phyloP scores from a whole-genome alignment of 768 basidiomycete genomes.

The Fibroporia radiculosa region DNA sequence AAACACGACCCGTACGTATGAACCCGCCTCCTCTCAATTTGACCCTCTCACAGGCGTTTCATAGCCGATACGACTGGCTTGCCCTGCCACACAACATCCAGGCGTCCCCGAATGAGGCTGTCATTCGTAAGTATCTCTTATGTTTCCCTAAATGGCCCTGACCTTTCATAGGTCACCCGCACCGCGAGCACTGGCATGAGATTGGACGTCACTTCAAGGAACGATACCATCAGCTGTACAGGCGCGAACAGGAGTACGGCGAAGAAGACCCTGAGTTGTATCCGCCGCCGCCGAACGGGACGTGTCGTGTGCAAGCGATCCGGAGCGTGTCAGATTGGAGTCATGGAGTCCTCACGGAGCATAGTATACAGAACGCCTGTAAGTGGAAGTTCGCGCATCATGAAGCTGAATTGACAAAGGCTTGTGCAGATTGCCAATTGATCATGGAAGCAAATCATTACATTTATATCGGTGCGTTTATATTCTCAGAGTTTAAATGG shows the following conservation, averaged over 20 bases:
- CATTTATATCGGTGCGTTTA: constrained; percentile 81
- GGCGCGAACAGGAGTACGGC: constrained; percentile 14
- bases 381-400: constrained; percentile 23
- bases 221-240: constrained; percentile 42
- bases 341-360: constrained; percentile 84
- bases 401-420: not conserved
- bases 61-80: constrained; percentile 56
- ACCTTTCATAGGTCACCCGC: constrained; percentile 47
- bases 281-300: constrained; percentile 35
- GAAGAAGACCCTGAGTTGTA: constrained; percentile 37
- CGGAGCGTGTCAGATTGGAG: constrained; percentile 92
- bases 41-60: not conserved
- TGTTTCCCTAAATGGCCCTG: not conserved
- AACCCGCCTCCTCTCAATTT: not conserved
- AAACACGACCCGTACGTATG: constrained; percentile 17
- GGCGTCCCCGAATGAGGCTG: constrained; percentile 56
- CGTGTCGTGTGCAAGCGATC: constrained; percentile 70
- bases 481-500: not conserved
- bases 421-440: constrained; percentile 55
- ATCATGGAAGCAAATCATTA: constrained; percentile 82
- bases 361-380: constrained; percentile 93
- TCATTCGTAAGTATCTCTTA: constrained; percentile 37
- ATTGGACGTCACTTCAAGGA: constrained; percentile 57
- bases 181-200: constrained; percentile 50
- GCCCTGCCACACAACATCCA: constrained; percentile 70